Percentiles rank a stretch among this genome's conserved stretches.
These are phyloP conservation scores for Xylariaceae sp. DNA, from an alignment of 2,329 filamentous ascomycete genomes.

Conservation along the genomic window DNA sequence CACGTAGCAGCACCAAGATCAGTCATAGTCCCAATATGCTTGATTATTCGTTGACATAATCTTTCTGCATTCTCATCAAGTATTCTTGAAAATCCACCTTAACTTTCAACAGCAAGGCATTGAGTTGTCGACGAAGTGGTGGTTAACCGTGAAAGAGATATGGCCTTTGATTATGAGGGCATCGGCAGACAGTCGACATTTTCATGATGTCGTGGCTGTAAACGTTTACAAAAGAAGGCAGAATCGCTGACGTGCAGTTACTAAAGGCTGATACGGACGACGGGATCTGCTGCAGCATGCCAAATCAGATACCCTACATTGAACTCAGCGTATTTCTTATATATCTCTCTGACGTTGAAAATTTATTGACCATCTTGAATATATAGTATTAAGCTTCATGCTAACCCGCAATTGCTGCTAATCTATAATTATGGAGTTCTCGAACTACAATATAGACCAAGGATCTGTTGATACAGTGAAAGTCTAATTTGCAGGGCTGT, in stretches of 20 bases:
- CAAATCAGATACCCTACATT: not conserved
- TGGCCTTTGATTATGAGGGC: conserved; percentile 15
- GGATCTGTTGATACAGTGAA: too few relatives aligned
- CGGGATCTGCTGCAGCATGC: conserved; percentile 7
- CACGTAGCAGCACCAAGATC: conserved; percentile 21
- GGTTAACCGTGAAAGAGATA: conserved; percentile 11
- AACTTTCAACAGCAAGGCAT: not conserved
- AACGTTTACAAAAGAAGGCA: conserved; percentile 16
- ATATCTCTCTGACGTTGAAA: conserved; percentile 34
- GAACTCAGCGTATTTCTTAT: conserved; percentile 36
- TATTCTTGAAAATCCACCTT: not conserved
- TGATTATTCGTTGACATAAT: conserved; percentile 2
- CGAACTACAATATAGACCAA: too few relatives aligned
- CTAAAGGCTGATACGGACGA: conserved; percentile 28
- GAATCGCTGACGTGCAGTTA: conserved; percentile 25
- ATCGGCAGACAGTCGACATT: conserved; percentile 21
- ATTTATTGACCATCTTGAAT: conserved; percentile 32
- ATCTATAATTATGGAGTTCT: too few relatives aligned
- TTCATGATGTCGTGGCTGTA: conserved; percentile 20
- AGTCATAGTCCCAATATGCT: not conserved
- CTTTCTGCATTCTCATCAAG: conserved; percentile 3
- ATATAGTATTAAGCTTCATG: conserved; percentile 38
- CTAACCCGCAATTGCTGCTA: conserved; percentile 18
- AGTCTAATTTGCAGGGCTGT: too few relatives aligned
- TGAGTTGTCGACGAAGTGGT: conserved; percentile 5